phyloP scores from a whole-genome alignment of 352 stramenopile genomes.

The Phytophthora crassamura region DNA sequence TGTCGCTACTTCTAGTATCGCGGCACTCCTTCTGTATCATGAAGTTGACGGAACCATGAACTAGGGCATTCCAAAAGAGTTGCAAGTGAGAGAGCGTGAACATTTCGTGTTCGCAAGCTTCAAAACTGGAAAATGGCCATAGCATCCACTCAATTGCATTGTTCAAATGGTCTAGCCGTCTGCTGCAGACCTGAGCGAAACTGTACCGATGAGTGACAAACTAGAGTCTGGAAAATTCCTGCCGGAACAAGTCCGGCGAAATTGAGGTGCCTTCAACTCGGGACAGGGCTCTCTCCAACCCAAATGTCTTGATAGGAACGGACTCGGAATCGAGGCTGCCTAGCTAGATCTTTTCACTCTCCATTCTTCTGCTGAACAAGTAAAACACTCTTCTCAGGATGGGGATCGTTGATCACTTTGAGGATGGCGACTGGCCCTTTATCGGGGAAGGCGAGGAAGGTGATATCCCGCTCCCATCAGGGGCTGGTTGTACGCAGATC shows the following conservation, averaged over 20 bases:
- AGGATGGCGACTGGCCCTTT: not conserved
- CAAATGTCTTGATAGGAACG: no score
- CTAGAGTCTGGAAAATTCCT: no score
- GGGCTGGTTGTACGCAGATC: not conserved
- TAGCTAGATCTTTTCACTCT: no score
- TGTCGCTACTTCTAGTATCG: slow-evolving; percentile 41
- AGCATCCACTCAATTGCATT: slow-evolving; percentile 70
- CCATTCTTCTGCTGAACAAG: no score
- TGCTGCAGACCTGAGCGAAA: slow-evolving; percentile 24
- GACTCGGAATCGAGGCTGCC: no score
- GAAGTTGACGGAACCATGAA: slow-evolving; percentile 32
- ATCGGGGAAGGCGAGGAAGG: not conserved
- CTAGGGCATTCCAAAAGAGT: slow-evolving; percentile 46
- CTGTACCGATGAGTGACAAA: no score
- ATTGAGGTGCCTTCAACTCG: no score
- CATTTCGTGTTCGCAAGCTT: slow-evolving; percentile 55
- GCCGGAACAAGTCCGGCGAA: no score
- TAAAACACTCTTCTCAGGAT: no score
- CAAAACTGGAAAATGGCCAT: slow-evolving; percentile 60
- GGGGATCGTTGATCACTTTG: no score
- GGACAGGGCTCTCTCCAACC: no score
- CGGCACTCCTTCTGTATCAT: slow-evolving; percentile 24
- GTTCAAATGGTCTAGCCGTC: slow-evolving; percentile 28
- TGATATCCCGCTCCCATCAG: not conserved
- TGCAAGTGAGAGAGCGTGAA: slow-evolving; percentile 48